Evolutionary conservation across 208 protist species (phyloP).

Genomic region (Crithidia expoeki): DNA sequence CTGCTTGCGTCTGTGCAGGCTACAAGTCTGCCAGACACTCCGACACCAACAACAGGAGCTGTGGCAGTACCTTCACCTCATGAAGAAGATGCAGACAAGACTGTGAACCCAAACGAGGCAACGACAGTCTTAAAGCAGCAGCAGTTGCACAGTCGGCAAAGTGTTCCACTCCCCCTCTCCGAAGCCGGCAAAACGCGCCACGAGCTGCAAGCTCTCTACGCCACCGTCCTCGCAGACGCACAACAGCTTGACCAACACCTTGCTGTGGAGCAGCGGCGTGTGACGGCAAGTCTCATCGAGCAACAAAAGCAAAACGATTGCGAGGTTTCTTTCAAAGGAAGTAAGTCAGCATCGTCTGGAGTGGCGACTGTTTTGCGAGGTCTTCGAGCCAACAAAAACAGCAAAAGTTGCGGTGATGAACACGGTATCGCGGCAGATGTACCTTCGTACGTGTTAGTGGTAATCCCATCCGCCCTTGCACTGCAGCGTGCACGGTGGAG

Average conservation of each 20-base stretch:
- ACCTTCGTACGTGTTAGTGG: conserved; percentile 13
- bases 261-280: conserved; percentile 15
- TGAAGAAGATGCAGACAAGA: not conserved
- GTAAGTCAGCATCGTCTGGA: not conserved
- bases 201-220: conserved; percentile 29
- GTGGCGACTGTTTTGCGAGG: conserved; percentile 2
- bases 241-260: conserved; percentile 18
- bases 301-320: not conserved
- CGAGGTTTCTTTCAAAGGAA: not conserved
- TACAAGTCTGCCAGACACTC: not conserved
- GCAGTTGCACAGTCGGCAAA: too few species aligned
- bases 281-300: not conserved
- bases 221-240: conserved; percentile 4
- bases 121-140: not conserved
- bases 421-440: not conserved
- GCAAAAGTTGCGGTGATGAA: not conserved
- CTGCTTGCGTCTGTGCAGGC: not conserved
- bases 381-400: not conserved
- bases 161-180: conserved; percentile 8
- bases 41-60: not conserved
- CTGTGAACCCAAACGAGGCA: too few species aligned
- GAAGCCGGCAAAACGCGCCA: conserved; percentile 17
- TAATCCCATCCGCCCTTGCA: conserved; percentile 13
- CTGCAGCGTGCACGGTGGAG: conserved; percentile 24
- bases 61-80: not conserved